Base-by-base conservation (phyloP, 345 rosid genomes). In the Eucalyptus viminalis region DNA sequence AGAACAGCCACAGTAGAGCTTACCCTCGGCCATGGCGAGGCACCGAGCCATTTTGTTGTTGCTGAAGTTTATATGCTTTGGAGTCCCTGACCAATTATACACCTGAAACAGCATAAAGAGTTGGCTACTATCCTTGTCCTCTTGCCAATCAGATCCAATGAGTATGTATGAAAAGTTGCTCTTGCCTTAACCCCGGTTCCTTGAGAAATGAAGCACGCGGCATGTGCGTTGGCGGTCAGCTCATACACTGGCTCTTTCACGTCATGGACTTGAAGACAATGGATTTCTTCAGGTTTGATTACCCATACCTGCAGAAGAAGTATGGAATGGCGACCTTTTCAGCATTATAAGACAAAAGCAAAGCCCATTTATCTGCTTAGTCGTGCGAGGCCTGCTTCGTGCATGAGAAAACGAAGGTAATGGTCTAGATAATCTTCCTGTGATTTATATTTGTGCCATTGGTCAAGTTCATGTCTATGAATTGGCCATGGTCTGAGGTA, bases 111-210 rank as follows among this genome's bases (percentile, higher is more conserved):
- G 47, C 12, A 45, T 13, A 51, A 81, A 22, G 83, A 50, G 45
- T 50, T 31, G 56, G 53, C 50, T 43, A 87, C 49, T 13, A 40
- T 60, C 37, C 80, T 43, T 29, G 40, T 67, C 50, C 50, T 69
- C 31, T 65, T 65, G 50, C 11, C 16, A 45, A 43, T 62, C 56
- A 45, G 37, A 44, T 24, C 37, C 83, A 60, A 65, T 14, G 24
- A 27, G 67, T 34, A n/a, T 87, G 87, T 60, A 81, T 27, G 81
- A 53, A 31, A 14, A 9, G 54, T 40, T 44, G 86, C 72, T 80
- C 92, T 93, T 91, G 91, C 97, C 94, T 95, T 95, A 8, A 95
- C 90, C 87, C 97, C 96, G 2, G 94, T 89, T 91, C 94, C 93
- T 89, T 93, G 95, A 53, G 96, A 93, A 80, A 91, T 62, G 86